Base-by-base conservation (phyloP, 257 asterid genomes). In the Solanum pennellii region DNA sequence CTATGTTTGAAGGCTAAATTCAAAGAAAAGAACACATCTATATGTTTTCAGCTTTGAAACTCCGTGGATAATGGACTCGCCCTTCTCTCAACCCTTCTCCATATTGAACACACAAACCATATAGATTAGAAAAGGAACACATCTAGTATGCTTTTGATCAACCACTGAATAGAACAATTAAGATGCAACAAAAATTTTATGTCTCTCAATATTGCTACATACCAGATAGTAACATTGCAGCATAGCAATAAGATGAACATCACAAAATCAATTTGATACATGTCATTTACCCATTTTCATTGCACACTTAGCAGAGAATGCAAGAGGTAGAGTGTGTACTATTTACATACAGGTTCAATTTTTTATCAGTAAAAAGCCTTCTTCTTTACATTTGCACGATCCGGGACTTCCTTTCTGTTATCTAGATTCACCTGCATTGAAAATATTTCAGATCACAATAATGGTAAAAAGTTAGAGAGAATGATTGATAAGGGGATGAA, bases 341-440 rank as follows among this genome's bases (percentile, higher is more conserved):
- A 74, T 74, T 39, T 74, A 74, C 82, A 74, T 74, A 21, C 6
- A 3, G 82, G 52, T 39, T 74, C 56, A 74, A 83, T 86, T 56
- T 37, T 68, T 89, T 86, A 89, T 33, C 88, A 86, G 45, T 87
- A 79, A 84, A 87, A 86, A 76, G 77, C 88, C 71, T 83, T 88
- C 91, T 52, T 86, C 68, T 31, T 86, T 86, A 85, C 83, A 41
- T 49, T 87, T 72, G 60, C 83, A 9, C 88, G 71, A 66, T 73
- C 88, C 49, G 49, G 60, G 69, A 62, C 89, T 87, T 82, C 88
- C 66, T 71, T 86, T 88, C 86, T 86, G 12, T 39, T 45, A 4
- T 76, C 49, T 74, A 42, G 39, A 49, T 75, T 87, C 88, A 69
- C 93, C 93, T 91, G 93, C 88, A 79, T 20, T 73, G 49, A 56